Base-by-base conservation (phyloP, 345 rosid genomes). In the Laguncularia racemosa region DNA sequence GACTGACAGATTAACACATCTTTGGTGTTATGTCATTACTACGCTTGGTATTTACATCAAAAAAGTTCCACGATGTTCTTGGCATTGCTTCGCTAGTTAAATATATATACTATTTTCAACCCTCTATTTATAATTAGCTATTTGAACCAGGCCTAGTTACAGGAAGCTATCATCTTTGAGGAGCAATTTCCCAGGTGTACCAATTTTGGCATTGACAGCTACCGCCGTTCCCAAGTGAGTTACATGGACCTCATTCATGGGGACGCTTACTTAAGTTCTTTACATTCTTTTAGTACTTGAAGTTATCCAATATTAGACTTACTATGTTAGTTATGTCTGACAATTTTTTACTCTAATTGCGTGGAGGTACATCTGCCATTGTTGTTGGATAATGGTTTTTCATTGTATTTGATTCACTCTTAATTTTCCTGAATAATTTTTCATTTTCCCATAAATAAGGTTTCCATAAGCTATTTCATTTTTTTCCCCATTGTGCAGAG, bases 171-270 rank as follows among this genome's bases (percentile, higher is more conserved):
- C 97, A 55, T 77, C 90, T 67, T 67, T 89, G 70, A 79, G 97
- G 74, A 81, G 67, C 61, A 73, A 50, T 64, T 67, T 93, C 60
- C 80, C 89, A 28, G 96, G 84, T 71, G 84, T 89, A 56, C 95
- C 99, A 49, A 62, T 89, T 58, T 65, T 93, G 82, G 97, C 99
- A 44, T 75, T 89, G 73, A 93, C 99, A 2, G 99, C 96, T 55
- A 89, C 99, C 67, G 99, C 99, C 70, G 88, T 72, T 79, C 97
- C 95, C 12, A 87, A 85, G 99, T 93, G 58, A 64, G 91, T 79
- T 44, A 72, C 53, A 51, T 57, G 14, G 47, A 50, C 7, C 23
- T 51, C 52, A 55, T 47, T 67, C 14, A 46, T 23, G 46, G 40
- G 56, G 21, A 18, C 33, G 50, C 40, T 23, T 43, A 33, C 9